These are phyloP conservation scores for Tremellales sp. DNA, from an alignment of 1,284 basidiomycete genomes.

Conservation along the genomic window DNA sequence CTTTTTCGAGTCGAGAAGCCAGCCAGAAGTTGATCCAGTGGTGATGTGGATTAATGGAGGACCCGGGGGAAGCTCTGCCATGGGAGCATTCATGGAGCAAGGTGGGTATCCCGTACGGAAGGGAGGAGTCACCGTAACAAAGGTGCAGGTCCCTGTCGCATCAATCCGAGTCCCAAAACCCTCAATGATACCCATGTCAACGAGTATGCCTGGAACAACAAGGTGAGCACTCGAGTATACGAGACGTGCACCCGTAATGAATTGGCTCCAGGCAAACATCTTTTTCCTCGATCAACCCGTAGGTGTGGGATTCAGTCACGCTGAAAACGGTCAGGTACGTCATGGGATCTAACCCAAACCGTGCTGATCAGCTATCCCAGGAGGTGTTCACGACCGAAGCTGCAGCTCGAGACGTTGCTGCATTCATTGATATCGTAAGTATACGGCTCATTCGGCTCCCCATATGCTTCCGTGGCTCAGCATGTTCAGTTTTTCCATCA, in stretches of 20 bases:
- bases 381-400: conserved; percentile 60
- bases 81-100: conserved; percentile 49
- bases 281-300: conserved; percentile 41
- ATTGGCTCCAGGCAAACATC: conserved; percentile 37
- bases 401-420: conserved; percentile 62
- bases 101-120: too few species aligned
- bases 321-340: conserved; percentile 54
- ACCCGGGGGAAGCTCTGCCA: conserved; percentile 39
- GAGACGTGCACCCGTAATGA: too few species aligned
- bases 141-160: background rate
- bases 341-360: too few species aligned
- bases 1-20: conserved; percentile 67
- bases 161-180: background rate
- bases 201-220: too few species aligned
- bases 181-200: background rate
- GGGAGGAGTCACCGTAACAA: background rate
- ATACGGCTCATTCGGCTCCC: too few species aligned
- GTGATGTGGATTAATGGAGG: conserved; percentile 24
- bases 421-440: conserved; percentile 57
- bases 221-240: too few species aligned
- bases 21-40: conserved; percentile 54
- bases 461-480: background rate
- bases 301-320: conserved; percentile 61
- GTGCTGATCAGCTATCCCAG: conserved; percentile 44
- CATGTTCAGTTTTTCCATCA: conserved; percentile 57